Evolutionary conservation across 805 yeast genomes (phyloP).

Genomic region (Ogataea trehalophila): DNA sequence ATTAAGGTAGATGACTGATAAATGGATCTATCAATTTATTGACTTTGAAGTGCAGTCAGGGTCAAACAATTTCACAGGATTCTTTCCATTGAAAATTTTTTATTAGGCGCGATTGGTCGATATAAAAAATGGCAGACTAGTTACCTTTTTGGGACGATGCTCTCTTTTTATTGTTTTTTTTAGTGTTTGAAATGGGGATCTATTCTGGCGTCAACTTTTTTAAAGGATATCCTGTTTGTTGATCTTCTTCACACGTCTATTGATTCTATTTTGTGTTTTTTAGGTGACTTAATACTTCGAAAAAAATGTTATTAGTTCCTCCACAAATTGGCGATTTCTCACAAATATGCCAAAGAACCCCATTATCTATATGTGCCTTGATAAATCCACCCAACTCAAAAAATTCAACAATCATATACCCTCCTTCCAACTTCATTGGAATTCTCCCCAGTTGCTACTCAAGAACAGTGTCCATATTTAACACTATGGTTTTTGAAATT

Average conservation of each 20-base stretch:
- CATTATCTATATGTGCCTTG: slow-evolving; percentile 78
- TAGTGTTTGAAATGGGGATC: no score
- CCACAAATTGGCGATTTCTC: slow-evolving; percentile 48
- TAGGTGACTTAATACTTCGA: neutral
- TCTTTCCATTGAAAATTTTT: neutral
- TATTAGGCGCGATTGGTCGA: neutral
- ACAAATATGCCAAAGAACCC: slow-evolving; percentile 56
- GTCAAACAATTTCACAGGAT: no score
- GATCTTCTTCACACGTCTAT: neutral
- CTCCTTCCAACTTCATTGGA: slow-evolving; percentile 40
- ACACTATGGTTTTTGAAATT: slow-evolving; percentile 83
- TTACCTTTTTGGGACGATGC: neutral
- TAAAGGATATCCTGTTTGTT: neutral
- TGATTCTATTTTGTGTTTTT: no score
- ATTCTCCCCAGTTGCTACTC: slow-evolving; percentile 78
- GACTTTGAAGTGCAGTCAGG: no score
- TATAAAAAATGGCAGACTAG: neutral
- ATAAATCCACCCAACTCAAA: slow-evolving; percentile 40
- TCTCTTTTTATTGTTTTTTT: no score
- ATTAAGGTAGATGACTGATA: neutral
- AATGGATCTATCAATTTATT: neutral
- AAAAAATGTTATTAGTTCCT: no score
- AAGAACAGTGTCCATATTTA: slow-evolving; percentile 80
- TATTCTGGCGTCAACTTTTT: no score
- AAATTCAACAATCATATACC: slow-evolving; percentile 14